Base-by-base conservation (phyloP, 2,329 filamentous ascomycete species). In the Penicillium sp. region DNA sequence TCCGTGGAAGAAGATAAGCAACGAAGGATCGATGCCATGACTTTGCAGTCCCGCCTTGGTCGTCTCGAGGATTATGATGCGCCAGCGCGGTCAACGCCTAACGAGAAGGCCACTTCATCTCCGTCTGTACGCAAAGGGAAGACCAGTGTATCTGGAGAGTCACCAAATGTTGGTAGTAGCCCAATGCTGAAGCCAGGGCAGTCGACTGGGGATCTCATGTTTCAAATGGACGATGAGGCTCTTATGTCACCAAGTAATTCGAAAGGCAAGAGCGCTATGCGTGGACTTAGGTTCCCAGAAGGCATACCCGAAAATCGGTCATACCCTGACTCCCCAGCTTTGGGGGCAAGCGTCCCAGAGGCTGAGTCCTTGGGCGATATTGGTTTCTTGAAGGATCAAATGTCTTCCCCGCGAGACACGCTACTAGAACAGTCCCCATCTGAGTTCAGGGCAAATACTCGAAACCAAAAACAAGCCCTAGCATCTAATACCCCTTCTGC, bases 191-290 rank as follows among this genome's bases (percentile, higher is more conserved):
- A 84, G 53, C 81, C 88, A 1, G 91, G 85, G 66, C 81, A 81
- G 20, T 92, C 89, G 0, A 78, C 82, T 1, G 81, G 81, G 37
- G 92, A 97, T 64, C 81, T 97, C 53, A 96, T 96, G 72, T 97
- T 97, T 69, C 86, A 90, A 62, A 97, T 97, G 92, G 93, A 96
- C 56, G 92, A 95, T 37, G 90, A 92, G 31, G 47, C 56, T 40
- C n/a, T 60, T 6, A 46, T 69, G n/a, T 68, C 69, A 2, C 61
- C 71, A 2, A 56, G 51, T 16, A 62, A 67, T 13, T 51, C 58
- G 3, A 74, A 73, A 63, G 71, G 71, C 4, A 74, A 73, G 55
- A 31, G 60, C 22, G 55, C 60, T 5, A 52, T 69, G 48, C 68
- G 68, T 37, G 63, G 62, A 5, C 10, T 50, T 18, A 65, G 54